Percentiles rank a stretch among this genome's conserved stretches.
Evolutionary conservation across 345 rosid genomes (phyloP).

Genomic region (Dipteronia dyeriana): DNA sequence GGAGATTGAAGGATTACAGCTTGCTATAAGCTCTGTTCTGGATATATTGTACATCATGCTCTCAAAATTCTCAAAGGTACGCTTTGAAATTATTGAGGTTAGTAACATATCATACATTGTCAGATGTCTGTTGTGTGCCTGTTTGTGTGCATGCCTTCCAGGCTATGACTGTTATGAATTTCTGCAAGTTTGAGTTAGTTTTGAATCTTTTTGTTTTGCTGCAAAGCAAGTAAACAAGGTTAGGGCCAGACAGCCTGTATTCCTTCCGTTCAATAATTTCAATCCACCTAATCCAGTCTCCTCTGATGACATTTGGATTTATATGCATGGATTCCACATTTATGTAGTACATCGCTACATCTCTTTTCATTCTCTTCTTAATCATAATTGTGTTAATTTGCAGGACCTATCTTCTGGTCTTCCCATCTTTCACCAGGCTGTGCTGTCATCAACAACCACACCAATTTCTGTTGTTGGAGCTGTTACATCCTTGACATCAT

Average conservation of each 20-base stretch:
- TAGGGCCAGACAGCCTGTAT: background rate
- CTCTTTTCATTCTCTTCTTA: constrained; percentile 6
- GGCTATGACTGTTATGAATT: background rate
- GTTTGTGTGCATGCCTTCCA: background rate
- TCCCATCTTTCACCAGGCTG: constrained; percentile 69
- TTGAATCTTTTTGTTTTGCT: constrained; percentile 7
- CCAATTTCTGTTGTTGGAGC: constrained; percentile 76
- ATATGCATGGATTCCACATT: background rate
- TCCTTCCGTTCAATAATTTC: background rate
- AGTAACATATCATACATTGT: background rate
- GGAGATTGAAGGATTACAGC: constrained; percentile 87
- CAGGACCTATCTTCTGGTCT: constrained; percentile 63
- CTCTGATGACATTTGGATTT: background rate
- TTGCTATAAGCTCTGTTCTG: constrained; percentile 72
- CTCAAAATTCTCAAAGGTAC: constrained; percentile 67
- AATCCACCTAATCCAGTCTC: background rate
- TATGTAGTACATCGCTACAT: background rate
- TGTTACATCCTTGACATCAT: constrained; percentile 75
- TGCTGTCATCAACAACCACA: constrained; percentile 72
- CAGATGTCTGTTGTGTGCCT: background rate
- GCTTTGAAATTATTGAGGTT: background rate
- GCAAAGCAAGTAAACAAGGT: background rate
- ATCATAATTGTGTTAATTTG: constrained; percentile 20
- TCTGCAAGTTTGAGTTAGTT: background rate
- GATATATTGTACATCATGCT: constrained; percentile 60